Conservation (phyloP, 345 rosid genomes). For the Eucalyptus tenuipes region DNA sequence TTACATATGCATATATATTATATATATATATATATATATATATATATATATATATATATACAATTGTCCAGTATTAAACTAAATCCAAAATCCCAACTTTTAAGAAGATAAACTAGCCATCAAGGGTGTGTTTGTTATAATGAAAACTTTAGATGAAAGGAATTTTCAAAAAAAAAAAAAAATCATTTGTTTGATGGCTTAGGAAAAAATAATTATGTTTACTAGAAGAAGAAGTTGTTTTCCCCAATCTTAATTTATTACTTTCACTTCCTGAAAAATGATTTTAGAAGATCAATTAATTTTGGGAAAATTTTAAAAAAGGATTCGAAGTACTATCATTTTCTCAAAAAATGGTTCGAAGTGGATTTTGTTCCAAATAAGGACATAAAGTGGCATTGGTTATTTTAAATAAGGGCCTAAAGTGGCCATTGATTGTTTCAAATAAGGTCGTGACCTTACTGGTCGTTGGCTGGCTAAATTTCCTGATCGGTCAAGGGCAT, state of each 20-base stretch:
- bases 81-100: background rate
- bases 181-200: background rate
- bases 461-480: accelerated
- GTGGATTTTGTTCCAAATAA: too few relatives aligned
- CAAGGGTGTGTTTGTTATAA: background rate
- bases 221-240: background rate
- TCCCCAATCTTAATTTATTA: background rate
- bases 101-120: background rate
- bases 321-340: too few relatives aligned
- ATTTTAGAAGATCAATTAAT: background rate
- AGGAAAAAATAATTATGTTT: background rate
- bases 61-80: background rate
- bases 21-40: too few relatives aligned
- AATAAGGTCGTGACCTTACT: accelerated
- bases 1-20: background rate
- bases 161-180: background rate
- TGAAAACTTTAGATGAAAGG: background rate
- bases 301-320: too few relatives aligned
- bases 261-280: background rate
- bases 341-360: too few relatives aligned
- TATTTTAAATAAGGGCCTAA: too few relatives aligned
- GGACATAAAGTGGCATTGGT: too few relatives aligned
- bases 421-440: too few relatives aligned
- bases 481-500: too few relatives aligned
- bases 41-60: too few relatives aligned